Evolutionary conservation across 2,329 filamentous ascomycete species (phyloP).

Genomic region (Alternaria atra): DNA sequence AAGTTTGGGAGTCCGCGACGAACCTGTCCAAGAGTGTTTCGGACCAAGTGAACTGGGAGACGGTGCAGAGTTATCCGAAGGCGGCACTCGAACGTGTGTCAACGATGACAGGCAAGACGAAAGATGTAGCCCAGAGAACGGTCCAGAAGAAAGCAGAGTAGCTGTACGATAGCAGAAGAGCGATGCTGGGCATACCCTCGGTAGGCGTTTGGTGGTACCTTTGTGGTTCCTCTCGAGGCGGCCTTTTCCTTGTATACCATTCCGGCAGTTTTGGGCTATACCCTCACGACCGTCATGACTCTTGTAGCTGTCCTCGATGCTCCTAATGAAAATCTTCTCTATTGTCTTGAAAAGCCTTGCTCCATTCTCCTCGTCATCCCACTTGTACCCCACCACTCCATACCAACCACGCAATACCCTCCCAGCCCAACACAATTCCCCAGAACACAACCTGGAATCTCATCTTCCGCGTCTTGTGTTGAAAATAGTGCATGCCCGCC

Average conservation of each 20-base stretch:
- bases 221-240: neutral
- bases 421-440: constrained; percentile 42
- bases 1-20: constrained; percentile 34
- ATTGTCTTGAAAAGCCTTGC: neutral
- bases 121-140: constrained; percentile 13
- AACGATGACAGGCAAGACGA: constrained; percentile 26
- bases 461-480: constrained; percentile 48
- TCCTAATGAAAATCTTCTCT: neutral
- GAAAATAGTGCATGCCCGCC: constrained; percentile 47
- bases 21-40: constrained; percentile 26
- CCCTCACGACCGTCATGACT: constrained; percentile 2
- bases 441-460: constrained; percentile 43
- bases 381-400: constrained; percentile 26
- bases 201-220: constrained; percentile 7
- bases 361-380: neutral
- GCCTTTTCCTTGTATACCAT: constrained; percentile 9
- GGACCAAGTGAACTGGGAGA: constrained; percentile 20
- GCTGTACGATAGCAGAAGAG: constrained; percentile 8
- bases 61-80: constrained; percentile 23
- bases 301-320: neutral
- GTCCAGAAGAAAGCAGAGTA: constrained; percentile 18
- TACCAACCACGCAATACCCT: constrained; percentile 34
- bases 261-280: neutral
- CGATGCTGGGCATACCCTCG: neutral
- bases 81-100: constrained; percentile 30